Percentiles rank a stretch among this genome's conserved stretches.
phyloP scores from a whole-genome alignment of 805 yeast genomes.

The Yarrowia sp. region DNA sequence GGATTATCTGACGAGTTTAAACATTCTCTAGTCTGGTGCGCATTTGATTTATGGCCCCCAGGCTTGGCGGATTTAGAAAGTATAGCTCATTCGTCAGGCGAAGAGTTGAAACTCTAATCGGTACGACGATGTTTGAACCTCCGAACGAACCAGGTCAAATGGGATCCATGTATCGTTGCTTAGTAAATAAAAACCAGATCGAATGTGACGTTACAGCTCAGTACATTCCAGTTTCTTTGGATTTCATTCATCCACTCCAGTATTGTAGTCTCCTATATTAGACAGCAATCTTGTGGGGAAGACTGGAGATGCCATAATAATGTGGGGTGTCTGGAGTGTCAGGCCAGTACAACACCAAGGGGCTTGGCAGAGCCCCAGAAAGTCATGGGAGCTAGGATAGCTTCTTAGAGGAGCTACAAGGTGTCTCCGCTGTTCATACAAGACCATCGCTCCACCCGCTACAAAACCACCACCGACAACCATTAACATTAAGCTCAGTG shows the following conservation, averaged over 20 bases:
- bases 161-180: not conserved
- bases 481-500: conserved; percentile 16
- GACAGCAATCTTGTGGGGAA: conserved; percentile 14
- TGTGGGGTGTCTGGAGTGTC: not conserved
- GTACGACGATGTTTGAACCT: not conserved
- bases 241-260: not conserved
- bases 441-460: not conserved
- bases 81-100: not conserved
- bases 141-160: not conserved
- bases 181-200: too few relatives aligned
- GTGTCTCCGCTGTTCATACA: not conserved
- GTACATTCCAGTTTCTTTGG: not conserved
- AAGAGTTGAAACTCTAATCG: not conserved
- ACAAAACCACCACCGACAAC: not conserved
- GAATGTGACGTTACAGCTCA: not conserved
- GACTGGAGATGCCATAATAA: conserved; percentile 1
- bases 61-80: not conserved
- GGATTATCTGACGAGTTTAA: not conserved
- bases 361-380: not conserved
- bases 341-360: not conserved
- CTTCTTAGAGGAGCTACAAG: not conserved
- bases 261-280: not conserved
- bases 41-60: not conserved
- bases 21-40: too few relatives aligned
- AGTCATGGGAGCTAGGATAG: not conserved